These are phyloP conservation scores for Cardamine resedifolia DNA, from an alignment of 345 rosid species.

Conservation along the genomic window DNA sequence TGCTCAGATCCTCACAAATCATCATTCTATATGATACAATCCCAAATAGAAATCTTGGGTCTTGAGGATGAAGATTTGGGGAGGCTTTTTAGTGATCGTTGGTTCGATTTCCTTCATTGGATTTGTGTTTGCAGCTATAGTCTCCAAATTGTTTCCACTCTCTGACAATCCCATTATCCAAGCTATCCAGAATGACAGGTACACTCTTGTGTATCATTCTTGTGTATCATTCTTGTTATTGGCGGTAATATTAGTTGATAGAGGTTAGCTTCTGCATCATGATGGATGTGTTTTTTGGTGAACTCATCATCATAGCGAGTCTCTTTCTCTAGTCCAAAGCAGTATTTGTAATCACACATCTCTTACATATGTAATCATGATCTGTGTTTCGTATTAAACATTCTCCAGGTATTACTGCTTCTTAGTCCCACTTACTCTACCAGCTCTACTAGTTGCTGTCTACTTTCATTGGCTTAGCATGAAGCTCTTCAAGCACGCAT, in stretches of 20 bases:
- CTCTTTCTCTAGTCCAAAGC: background rate
- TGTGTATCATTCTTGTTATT: background rate
- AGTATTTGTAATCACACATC: background rate
- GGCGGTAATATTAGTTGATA: background rate
- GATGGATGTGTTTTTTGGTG: background rate
- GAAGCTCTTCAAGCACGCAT: constrained; percentile 89
- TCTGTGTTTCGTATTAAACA: background rate
- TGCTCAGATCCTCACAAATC: constrained; percentile 6
- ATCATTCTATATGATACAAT: background rate
- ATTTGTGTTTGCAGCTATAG: constrained; percentile 10
- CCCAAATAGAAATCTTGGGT: background rate
- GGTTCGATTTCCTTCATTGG: constrained; percentile 28
- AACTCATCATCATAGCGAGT: background rate
- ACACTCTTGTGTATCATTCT: constrained; percentile 11
- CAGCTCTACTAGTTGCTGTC: constrained; percentile 59
- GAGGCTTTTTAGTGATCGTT: constrained; percentile 18
- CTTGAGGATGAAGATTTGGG: constrained; percentile 26
- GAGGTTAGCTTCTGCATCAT: background rate
- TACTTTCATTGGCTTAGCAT: constrained; percentile 95
- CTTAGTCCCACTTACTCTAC: constrained; percentile 84
- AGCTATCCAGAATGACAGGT: constrained; percentile 38
- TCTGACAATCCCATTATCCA: constrained; percentile 23
- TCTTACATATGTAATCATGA: background rate
- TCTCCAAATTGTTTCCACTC: constrained; percentile 25
- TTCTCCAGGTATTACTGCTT: constrained; percentile 60